These are phyloP conservation scores for Xylariaceae sp. DNA, from an alignment of 2,329 filamentous ascomycete genomes.

Conservation along the genomic window DNA sequence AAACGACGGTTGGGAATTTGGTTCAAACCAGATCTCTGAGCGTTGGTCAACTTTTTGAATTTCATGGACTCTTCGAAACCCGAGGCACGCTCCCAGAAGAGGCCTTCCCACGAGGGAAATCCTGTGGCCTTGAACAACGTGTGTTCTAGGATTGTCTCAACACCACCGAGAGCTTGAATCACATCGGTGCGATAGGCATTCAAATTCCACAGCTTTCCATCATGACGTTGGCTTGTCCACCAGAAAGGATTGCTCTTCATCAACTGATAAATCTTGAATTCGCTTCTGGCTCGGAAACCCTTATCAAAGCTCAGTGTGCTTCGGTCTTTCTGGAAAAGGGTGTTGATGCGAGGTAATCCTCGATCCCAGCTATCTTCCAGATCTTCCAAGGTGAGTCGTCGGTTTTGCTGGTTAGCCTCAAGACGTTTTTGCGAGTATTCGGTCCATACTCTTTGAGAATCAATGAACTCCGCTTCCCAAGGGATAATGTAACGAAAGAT, in stretches of 20 bases:
- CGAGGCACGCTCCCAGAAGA: slow-evolving; percentile 72
- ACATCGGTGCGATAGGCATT: slow-evolving; percentile 96
- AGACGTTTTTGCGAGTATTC: slow-evolving; percentile 98
- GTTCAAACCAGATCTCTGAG: slow-evolving; percentile 92
- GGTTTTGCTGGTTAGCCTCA: slow-evolving; percentile 96
- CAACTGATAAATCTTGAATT: slow-evolving; percentile 97
- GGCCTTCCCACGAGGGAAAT: slow-evolving; percentile 93
- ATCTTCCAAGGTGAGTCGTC: slow-evolving; percentile 89
- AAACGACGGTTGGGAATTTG: slow-evolving; percentile 99
- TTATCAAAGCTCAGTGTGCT: slow-evolving; percentile 98
- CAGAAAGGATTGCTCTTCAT: slow-evolving; percentile 99
- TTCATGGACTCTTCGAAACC: slow-evolving; percentile 73
- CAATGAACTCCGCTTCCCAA: slow-evolving; percentile 98
- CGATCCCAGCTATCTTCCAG: slow-evolving; percentile 98
- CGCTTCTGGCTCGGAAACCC: slow-evolving; percentile 88
- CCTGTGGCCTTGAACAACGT: slow-evolving; percentile 95
- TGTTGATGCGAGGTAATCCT: slow-evolving; percentile 95
- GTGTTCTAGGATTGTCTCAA: slow-evolving; percentile 96
- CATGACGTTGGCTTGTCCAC: slow-evolving; percentile 97
- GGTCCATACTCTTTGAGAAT: slow-evolving; percentile 98
- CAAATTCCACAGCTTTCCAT: slow-evolving; percentile 95
- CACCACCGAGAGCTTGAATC: slow-evolving; percentile 91
- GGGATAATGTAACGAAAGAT: slow-evolving; percentile 99
- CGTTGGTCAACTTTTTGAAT: slow-evolving; percentile 98
- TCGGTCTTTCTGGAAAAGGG: slow-evolving; percentile 95